Evolutionary conservation across 2,329 filamentous ascomycete species (phyloP), one percentile per base, ranked within the genome.

Genomic region (Paecilomyces sp.): DNA sequence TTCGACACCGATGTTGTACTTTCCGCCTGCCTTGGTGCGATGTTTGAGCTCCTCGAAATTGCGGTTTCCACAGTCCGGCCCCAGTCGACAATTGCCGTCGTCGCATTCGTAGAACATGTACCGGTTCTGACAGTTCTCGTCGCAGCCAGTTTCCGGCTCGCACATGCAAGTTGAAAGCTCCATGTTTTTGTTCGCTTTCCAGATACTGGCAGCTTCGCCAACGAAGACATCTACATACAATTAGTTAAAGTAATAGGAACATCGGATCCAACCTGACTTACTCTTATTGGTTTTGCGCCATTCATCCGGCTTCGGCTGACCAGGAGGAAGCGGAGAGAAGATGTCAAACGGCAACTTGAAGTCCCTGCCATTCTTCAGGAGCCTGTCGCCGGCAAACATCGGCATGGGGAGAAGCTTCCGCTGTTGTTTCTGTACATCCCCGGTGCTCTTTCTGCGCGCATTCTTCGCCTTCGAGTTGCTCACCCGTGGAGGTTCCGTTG

Each of bases 41-140:
- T 86, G 83, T 36, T 86, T 86, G 50, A 99, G 81, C 62, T 89
- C 85, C 31, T 90, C 87, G 75, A 99, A 99, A 24, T 89, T 88
- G 30, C 94, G 90, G 71, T 99, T 99, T 28, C 85, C 86, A 74
- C 94, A 99, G 22, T 85, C 82, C n/a, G 84, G 80, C 50, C 89
- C 88, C 15, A 93, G 79, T 60, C 87, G 89, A 79, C 94, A 99
- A 73, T 97, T 99, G 60, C 83, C 88, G 54, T 88, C 84, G 73
- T 97, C 91, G 72, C 94, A 99, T 77, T 99, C 94, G 74, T 97
- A 97, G 59, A 96, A 87, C 92, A 97, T 97, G 74, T 92, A 92
- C 63, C 92, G 84, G 74, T 99, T 99, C 71, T 96, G 90, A 75
- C 94, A 99, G 67, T 89, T 84, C 63, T 97, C 91, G 63, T 87